Evolutionary conservation across 176 grass and related monocot genomes (phyloP).

Genomic region (Leersia perrieri): DNA sequence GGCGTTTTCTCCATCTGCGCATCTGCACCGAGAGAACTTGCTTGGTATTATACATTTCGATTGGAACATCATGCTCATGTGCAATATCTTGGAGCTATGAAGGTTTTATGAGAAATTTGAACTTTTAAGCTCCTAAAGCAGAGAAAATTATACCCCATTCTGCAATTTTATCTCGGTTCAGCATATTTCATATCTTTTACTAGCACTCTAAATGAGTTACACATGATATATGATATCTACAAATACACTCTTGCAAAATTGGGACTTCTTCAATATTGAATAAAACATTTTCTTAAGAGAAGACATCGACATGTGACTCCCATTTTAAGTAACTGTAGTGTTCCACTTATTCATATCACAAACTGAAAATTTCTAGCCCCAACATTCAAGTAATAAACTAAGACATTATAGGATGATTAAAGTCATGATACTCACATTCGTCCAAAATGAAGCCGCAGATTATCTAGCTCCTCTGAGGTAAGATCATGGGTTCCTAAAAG

Average conservation of each 20-base stretch:
- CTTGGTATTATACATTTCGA: not conserved
- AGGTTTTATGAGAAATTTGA: not conserved
- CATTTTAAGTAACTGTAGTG: not conserved
- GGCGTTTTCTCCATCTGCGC: conserved; percentile 65
- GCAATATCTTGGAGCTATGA: not conserved
- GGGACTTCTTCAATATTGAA: not conserved
- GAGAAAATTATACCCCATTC: not conserved
- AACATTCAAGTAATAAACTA: not conserved
- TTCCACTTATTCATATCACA: not conserved
- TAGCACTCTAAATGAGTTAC: not conserved
- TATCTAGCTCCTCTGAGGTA: conserved; percentile 57
- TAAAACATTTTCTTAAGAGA: not conserved
- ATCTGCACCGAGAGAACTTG: conserved; percentile 41
- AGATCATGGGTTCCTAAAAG: conserved; percentile 69
- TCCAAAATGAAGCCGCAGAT: conserved; percentile 49
- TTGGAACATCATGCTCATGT: not conserved
- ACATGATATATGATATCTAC: not conserved
- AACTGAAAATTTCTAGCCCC: not conserved
- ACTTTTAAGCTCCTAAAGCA: not conserved
- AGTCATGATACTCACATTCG: conserved; percentile 43
- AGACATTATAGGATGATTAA: not conserved
- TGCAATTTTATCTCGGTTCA: not conserved
- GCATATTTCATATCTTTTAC: not conserved
- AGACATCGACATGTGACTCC: not conserved
- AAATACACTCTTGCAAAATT: not conserved